Percentiles rank a stretch among this genome's conserved stretches.
Conservation (phyloP, 345 rosid genomes). For the Balakata baccata region DNA sequence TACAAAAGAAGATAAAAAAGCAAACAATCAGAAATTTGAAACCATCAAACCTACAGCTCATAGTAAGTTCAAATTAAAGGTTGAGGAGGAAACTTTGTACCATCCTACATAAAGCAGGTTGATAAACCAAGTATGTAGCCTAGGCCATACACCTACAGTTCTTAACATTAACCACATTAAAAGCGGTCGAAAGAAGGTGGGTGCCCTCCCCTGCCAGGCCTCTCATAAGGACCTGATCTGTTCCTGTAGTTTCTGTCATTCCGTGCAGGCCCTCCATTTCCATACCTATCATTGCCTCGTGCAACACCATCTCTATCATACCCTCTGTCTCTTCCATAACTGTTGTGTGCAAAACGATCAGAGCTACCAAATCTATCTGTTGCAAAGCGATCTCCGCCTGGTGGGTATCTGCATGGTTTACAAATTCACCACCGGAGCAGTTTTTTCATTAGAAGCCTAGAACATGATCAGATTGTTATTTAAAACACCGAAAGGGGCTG, state of each 20-base stretch:
- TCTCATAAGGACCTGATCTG: slow-evolving; percentile 74
- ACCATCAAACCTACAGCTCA: neutral
- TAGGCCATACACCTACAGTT: neutral
- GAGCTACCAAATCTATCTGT: slow-evolving; percentile 65
- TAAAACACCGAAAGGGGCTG: neutral
- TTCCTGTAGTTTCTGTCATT: slow-evolving; percentile 68
- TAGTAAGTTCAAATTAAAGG: neutral
- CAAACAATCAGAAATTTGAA: neutral
- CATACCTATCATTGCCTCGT: slow-evolving; percentile 62
- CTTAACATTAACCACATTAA: slow-evolving; percentile 20
- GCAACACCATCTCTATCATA: slow-evolving; percentile 67
- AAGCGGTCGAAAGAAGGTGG: slow-evolving; percentile 75
- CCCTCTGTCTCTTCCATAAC: slow-evolving; percentile 68
- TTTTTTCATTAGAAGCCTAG: no score
- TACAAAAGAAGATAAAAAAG: neutral
- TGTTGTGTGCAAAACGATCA: slow-evolving; percentile 66
- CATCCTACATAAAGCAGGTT: neutral
- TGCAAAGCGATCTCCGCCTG: slow-evolving; percentile 67
- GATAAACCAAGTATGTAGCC: neutral
- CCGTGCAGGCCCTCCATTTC: slow-evolving; percentile 66
- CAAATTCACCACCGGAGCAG: neutral
- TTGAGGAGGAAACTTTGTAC: neutral
- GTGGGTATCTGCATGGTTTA: slow-evolving; percentile 53
- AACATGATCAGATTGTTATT: neutral
- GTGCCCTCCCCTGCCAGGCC: slow-evolving; percentile 69